Base-by-base conservation (phyloP, 2,329 filamentous ascomycete genomes). In the Hypoxylon sp. region DNA sequence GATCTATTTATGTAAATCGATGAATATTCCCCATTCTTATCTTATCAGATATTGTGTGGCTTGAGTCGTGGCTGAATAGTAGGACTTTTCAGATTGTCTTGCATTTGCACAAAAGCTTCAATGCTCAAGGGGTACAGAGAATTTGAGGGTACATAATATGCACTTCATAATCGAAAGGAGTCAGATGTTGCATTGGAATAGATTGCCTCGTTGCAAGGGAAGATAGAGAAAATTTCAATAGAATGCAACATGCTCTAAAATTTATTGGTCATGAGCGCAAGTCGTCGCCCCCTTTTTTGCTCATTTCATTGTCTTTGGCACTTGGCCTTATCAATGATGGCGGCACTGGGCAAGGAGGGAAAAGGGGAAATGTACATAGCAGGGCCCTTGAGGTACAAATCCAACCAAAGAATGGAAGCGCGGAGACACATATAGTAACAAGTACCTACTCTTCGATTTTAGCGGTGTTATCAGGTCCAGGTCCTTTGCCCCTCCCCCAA, bases 401-500 rank as follows among this genome's bases (percentile, higher is more conserved):
- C 29, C n/a, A 30, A 30, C 47, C 30, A 54, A 56, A 63, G 39
- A 52, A 48, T 58, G 29, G 9, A 32, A 32, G 45, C 19, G 14
- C 16, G 47, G 16, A 56, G 23, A 30, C 19, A 43, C 21, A 47
- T 27, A 39, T 9, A 41, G 9, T 47, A 25, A 27, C 25, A 6
- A 6, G 3, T 47, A 47, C 53, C 30, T 37, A 56, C 53, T 19
- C 12, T 52, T 39, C 32, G 19, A 25, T 51, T 45, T 52, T 52
- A 45, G 32, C 57, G 46, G 54, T 45, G 59, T 47, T 61, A 54
- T 55, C 41, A 59, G 54, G 41, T 30, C 58, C 48, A 29, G 21
- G 30, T 34, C 50, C 52, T 39, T 55, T 61, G 47, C 63, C 58
- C 58, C 58, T 51, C 53, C 59, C 58, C 52, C 58, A 57, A 66